Evolutionary conservation across 768 basidiomycete species (phyloP).

Genomic region (Plicaturopsis crispa): DNA sequence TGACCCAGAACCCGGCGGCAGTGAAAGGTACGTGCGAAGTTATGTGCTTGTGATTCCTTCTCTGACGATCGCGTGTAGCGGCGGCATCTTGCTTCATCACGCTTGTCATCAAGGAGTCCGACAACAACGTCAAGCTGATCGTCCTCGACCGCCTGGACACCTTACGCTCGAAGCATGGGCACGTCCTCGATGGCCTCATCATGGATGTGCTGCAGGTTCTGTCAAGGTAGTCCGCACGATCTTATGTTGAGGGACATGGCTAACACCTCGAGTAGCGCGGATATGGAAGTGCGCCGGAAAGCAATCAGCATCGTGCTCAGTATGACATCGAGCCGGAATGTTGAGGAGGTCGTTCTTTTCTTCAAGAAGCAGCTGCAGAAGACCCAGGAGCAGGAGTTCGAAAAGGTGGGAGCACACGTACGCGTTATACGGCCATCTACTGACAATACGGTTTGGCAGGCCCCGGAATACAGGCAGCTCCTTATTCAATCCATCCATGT

Average conservation of each 20-base stretch:
- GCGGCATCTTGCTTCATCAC: conserved; percentile 85
- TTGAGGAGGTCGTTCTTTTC: conserved; percentile 94
- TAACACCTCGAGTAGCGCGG: conserved; percentile 45
- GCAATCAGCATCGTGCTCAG: conserved; percentile 84
- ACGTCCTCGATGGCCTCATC: conserved; percentile 82
- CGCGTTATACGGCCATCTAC: background rate
- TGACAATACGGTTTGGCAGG: conserved; percentile 34
- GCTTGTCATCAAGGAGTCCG: conserved; percentile 89
- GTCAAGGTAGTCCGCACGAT: conserved; percentile 42
- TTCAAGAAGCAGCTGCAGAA: conserved; percentile 96
- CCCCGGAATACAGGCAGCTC: conserved; percentile 90
- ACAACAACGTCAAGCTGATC: conserved; percentile 98
- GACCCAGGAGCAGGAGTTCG: conserved; percentile 87
- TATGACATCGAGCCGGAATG: conserved; percentile 91
- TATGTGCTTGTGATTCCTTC: background rate
- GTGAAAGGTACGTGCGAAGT: conserved; percentile 64
- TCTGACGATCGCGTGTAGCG: conserved; percentile 38
- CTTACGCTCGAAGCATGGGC: conserved; percentile 79
- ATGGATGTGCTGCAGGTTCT: conserved; percentile 95
- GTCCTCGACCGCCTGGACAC: conserved; percentile 86
- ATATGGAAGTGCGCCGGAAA: conserved; percentile 94
- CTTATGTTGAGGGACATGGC: background rate
- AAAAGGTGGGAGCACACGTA: conserved; percentile 53
- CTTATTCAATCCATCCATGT: conserved; percentile 97
- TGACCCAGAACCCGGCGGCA: conserved; percentile 94